These are phyloP conservation scores for Diutina sp. DNA, from an alignment of 1,139 yeast species.

Conservation along the genomic window DNA sequence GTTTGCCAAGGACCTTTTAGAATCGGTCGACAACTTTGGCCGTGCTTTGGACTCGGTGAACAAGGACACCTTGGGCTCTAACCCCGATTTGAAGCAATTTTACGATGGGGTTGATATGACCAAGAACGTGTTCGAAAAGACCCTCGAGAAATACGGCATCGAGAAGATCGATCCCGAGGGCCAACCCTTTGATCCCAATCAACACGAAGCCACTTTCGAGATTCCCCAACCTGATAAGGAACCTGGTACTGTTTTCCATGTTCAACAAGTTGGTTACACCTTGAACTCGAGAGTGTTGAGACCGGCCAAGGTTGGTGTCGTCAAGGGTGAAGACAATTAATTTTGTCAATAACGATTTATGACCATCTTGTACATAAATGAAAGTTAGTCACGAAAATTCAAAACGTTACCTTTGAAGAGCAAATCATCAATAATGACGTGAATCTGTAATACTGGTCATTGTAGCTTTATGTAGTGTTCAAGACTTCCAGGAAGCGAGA, in stretches of 20 bases:
- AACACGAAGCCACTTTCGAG: constrained; percentile 89
- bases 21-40: constrained; percentile 82
- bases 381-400: not conserved
- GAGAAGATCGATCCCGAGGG: constrained; percentile 75
- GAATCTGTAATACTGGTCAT: no score
- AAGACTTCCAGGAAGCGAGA: no score
- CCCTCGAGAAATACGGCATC: constrained; percentile 71
- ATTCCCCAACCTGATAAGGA: constrained; percentile 80
- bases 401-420: not conserved
- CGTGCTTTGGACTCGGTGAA: constrained; percentile 74
- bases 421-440: not conserved
- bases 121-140: constrained; percentile 74
- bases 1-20: constrained; percentile 83
- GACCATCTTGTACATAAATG: not conserved
- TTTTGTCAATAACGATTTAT: not conserved
- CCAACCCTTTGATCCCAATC: constrained; percentile 79
- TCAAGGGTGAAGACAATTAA: constrained; percentile 30
- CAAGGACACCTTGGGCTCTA: constrained; percentile 45
- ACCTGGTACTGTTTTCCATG: constrained; percentile 88
- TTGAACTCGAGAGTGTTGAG: constrained; percentile 81
- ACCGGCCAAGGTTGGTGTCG: constrained; percentile 96
- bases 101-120: constrained; percentile 92
- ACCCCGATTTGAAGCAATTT: constrained; percentile 58
- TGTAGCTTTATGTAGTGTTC: no score
- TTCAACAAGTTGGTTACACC: constrained; percentile 83